Base-by-base conservation (phyloP, 352 stramenopile species). In the Ophiocytium majus region DNA sequence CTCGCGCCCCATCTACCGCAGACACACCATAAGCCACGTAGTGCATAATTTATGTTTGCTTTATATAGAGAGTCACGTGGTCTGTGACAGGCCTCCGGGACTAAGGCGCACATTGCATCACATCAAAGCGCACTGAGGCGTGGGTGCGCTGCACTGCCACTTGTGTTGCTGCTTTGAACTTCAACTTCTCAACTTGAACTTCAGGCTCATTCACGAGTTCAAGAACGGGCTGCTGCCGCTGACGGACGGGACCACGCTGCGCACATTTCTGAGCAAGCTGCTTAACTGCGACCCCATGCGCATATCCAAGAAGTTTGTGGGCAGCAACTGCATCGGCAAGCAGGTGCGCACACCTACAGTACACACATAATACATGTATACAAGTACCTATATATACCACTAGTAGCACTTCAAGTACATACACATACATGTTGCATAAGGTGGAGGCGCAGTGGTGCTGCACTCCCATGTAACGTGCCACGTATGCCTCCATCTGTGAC, bases 301-400 rank as follows among this genome's bases (percentile, higher is more conserved):
- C 17, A 99, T 99, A 82, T 98, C 95, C 0, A 99, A 99, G 88
- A 99, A 99, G 90, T 99, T 99, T 87, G 98, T 98, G 76, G 96
- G 97, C 17, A 93, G 94, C 82, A 97, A 99, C 86, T 98, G 95
- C 86, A 99, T 99, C 84, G 96, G 97, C 86, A 99, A 99, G 90
- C 92, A 94, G 89, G 92, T 95, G 0, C 10, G 75, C 43, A 57
- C 43, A 57, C 43, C 43, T 57, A 57, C 43, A 14, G 43, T 5
- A 14, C 5, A 57, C 43, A 57, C 43, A 57, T 57, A 14, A 5
- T 57, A 14, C 43, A 57, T 57, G 43, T 14, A 57, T n/a, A n/a
- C n/a, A n/a, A n/a, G n/a, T n/a, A n/a, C n/a, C n/a, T n/a, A n/a
- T n/a, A n/a, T n/a, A 14, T 57, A 14, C 43, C 43, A 57, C 5